Evolutionary conservation across 176 grass and related monocot genomes (phyloP), one percentile per base, ranked within the genome.

Genomic region (barley (Hordeum vulgare)): DNA sequence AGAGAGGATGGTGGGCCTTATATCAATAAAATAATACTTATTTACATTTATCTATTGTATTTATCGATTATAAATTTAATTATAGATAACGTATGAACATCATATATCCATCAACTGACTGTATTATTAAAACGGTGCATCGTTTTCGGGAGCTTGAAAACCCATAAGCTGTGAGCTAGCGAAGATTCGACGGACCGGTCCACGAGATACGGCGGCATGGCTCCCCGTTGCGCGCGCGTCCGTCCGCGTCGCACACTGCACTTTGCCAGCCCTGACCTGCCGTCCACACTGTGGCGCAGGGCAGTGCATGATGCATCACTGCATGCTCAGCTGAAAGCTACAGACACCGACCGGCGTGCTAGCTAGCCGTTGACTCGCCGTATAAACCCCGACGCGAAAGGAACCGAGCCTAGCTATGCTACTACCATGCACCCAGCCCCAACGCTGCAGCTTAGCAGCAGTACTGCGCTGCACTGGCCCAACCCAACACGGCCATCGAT

Each of bases 321-420:
- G 66, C 66, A 24, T 69, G 69, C 69, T 72, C n/a, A 45, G 39
- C 69, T 42, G 69, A 72, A 72, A 72, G 69, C 11, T 72, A 72
- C 69, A 72, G 69, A 72, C 69, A 72, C 69, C 69, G 39, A 26
- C 69, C 39, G 39, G 39, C 53, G 20, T 14, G 14, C 61, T 17
- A 65, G 59, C 12, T 65, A 18, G 34, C 39, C 39, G 23, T 72
- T 72, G 69, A 72, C 69, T 27, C 47, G 47, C 15, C 67, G 11
- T 71, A 71, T 44, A 37, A 37, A 25, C 36, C 63, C 18, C 8
- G 66, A 41, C 21, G 66, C 66, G 66, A 23, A 21, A 21, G 29
- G 31, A 36, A 66, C 17, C 66, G 66, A 69, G 66, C 64, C 64
- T 66, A 39, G 66, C 65, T 39, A 59, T 0, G 8, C 8, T 59